A percentile compares a stretch with the other conserved stretches of the same genome.
These are phyloP conservation scores for Domatiomyces globalis DNA, from an alignment of 2,329 filamentous ascomycete species.

Conservation along the genomic window DNA sequence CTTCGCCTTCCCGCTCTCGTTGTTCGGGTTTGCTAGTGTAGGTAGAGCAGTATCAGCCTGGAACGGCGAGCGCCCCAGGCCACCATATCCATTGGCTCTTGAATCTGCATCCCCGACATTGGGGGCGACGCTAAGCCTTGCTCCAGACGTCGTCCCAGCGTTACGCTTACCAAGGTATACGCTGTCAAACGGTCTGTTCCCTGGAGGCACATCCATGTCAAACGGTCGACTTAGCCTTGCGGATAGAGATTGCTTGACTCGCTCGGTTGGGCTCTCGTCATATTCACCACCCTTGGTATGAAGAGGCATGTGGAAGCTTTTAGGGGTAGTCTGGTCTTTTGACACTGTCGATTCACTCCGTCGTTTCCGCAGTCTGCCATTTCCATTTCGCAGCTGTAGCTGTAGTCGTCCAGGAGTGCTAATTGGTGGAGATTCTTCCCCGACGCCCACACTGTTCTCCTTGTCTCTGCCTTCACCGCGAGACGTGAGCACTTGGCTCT, in stretches of 20 bases:
- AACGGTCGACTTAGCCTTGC: constrained; percentile 16
- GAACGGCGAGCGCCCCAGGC: neutral
- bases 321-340: constrained; percentile 4
- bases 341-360: constrained; percentile 3
- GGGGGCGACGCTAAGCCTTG: constrained; percentile 11
- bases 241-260: constrained; percentile 10
- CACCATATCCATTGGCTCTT: constrained; percentile 2
- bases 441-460: constrained; percentile 10
- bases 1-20: neutral
- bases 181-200: constrained; percentile 16
- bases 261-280: constrained; percentile 13
- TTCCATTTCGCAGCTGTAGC: constrained; percentile 10
- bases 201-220: constrained; percentile 15
- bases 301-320: constrained; percentile 6
- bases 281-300: neutral
- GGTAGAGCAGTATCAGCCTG: constrained; percentile 4
- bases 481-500: constrained; percentile 3
- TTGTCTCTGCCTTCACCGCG: constrained; percentile 7
- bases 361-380: constrained; percentile 7
- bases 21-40: constrained; percentile 3
- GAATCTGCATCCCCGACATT: neutral
- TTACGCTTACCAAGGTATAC: constrained; percentile 15
- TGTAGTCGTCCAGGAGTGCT: constrained; percentile 11
- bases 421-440: constrained; percentile 5
- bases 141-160: neutral